Evolutionary conservation across 495 filamentous ascomycete species (phyloP).

Genomic region (Baudoinia panamericana): DNA sequence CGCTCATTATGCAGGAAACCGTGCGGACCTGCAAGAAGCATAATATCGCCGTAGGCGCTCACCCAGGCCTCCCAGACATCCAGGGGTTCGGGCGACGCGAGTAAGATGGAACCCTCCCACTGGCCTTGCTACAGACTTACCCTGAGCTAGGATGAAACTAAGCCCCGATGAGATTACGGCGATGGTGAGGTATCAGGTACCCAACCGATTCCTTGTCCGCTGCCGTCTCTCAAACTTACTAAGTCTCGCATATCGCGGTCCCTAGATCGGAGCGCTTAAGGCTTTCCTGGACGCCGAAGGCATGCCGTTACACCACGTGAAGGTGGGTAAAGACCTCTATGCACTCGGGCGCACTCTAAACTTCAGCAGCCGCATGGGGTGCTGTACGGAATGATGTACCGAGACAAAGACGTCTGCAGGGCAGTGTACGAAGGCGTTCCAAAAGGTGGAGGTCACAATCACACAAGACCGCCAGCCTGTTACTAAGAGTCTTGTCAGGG

Average conservation of each 20-base stretch:
- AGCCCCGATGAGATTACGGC: conserved; percentile 43
- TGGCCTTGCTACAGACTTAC: too few relatives aligned
- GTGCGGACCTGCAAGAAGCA: conserved; percentile 43
- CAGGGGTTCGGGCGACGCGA: conserved; percentile 47
- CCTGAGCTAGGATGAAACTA: conserved; percentile 17
- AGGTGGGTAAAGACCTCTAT: conserved; percentile 16
- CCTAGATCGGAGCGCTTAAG: conserved; percentile 46
- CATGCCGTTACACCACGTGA: conserved; percentile 44
- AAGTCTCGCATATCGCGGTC: conserved; percentile 29
- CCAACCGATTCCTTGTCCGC: not conserved
- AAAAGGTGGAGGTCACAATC: conserved; percentile 24
- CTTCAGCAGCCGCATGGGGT: conserved; percentile 8
- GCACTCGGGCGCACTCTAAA: not conserved
- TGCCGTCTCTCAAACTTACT: too few relatives aligned
- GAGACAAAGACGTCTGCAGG: conserved; percentile 37
- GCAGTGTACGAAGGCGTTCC: conserved; percentile 41
- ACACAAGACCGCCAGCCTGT: not conserved
- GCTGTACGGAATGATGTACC: conserved; percentile 39
- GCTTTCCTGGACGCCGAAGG: conserved; percentile 43
- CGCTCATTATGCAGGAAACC: conserved; percentile 46
- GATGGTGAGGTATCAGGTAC: conserved; percentile 30
- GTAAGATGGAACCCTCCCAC: too few relatives aligned
- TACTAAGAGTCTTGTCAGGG: not conserved
- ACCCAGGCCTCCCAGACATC: conserved; percentile 45
- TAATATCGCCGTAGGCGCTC: conserved; percentile 42